These are phyloP conservation scores for Saxophila tyrrhenica DNA, from an alignment of 495 filamentous ascomycete species.

Conservation along the genomic window DNA sequence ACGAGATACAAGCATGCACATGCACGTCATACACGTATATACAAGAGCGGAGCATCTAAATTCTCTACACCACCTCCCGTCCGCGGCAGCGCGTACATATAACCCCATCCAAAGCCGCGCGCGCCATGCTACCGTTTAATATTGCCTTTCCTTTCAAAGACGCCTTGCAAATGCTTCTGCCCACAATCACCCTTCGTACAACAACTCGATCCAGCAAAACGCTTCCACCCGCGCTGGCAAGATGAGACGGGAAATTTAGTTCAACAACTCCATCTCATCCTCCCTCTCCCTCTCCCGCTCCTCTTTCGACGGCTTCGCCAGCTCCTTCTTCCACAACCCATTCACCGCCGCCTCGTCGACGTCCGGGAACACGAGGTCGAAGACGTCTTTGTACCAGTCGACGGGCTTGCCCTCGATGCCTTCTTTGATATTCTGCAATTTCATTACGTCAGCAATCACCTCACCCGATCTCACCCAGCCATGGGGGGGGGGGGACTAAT, in stretches of 20 bases:
- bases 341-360: constrained; percentile 64
- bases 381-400: constrained; percentile 90
- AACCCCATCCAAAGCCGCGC: too few relatives aligned
- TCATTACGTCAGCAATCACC: constrained; percentile 28
- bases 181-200: too few relatives aligned
- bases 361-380: constrained; percentile 77
- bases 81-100: too few relatives aligned
- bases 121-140: too few relatives aligned
- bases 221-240: too few relatives aligned
- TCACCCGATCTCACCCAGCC: constrained; percentile 1
- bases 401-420: constrained; percentile 82
- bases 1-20: too few relatives aligned
- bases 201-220: too few relatives aligned
- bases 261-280: constrained; percentile 21
- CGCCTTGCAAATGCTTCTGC: too few relatives aligned
- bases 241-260: neutral
- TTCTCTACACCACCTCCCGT: neutral
- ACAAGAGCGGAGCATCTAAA: neutral
- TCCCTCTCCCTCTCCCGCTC: constrained; percentile 34
- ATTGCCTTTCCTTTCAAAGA: too few relatives aligned
- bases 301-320: constrained; percentile 46
- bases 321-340: constrained; percentile 59
- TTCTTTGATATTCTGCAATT: constrained; percentile 81
- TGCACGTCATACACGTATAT: neutral
- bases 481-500: neutral